These are phyloP conservation scores for Eucalyptus erythrocorys DNA, from an alignment of 345 rosid genomes.

Conservation along the genomic window DNA sequence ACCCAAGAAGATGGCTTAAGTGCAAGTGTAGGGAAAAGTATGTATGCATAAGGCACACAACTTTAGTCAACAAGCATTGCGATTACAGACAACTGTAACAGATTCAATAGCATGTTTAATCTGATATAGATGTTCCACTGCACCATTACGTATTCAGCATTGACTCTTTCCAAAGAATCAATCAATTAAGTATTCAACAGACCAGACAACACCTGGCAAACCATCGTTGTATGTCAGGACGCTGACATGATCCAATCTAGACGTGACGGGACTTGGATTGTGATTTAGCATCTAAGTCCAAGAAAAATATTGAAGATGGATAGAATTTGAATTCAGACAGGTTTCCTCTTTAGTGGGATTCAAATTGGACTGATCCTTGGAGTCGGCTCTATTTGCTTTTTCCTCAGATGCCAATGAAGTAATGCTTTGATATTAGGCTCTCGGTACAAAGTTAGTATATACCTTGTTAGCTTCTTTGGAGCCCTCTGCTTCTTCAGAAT, in stretches of 20 bases:
- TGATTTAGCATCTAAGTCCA: neutral
- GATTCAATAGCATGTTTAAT: neutral
- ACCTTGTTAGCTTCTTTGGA: neutral
- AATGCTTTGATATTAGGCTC: neutral
- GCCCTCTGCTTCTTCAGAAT: slow-evolving; percentile 3
- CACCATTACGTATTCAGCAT: neutral
- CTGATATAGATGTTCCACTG: neutral
- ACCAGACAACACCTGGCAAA: neutral
- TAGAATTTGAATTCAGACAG: neutral
- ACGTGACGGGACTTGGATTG: neutral
- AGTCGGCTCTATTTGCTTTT: neutral
- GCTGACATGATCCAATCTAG: neutral
- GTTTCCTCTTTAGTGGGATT: neutral
- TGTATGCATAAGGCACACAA: neutral
- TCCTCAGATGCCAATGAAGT: neutral
- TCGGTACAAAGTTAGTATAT: neutral
- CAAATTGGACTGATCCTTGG: neutral
- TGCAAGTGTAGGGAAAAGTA: neutral
- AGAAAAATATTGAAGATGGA: neutral
- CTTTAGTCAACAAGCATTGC: neutral
- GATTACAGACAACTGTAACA: neutral
- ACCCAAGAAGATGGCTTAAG: neutral
- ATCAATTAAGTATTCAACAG: neutral
- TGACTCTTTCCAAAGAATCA: neutral
- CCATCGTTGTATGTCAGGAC: neutral